Conservation (phyloP, 2,329 filamentous ascomycete genomes). For the Claviceps citrina region DNA sequence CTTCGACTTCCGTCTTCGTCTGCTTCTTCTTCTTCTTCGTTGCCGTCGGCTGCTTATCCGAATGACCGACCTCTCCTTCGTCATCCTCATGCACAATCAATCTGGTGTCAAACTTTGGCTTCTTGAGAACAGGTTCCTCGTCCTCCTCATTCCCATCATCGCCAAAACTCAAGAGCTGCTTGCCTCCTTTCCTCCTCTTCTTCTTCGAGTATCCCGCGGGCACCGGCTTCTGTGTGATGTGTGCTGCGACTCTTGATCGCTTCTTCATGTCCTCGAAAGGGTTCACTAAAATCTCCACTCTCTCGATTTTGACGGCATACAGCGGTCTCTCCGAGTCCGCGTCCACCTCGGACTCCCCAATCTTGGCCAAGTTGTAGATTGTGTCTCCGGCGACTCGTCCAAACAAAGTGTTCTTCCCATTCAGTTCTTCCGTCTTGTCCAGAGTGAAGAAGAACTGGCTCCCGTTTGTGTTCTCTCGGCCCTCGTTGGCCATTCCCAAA, state of each 20-base stretch:
- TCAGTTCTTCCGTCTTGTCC: slow-evolving; percentile 69
- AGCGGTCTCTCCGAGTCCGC: slow-evolving; percentile 68
- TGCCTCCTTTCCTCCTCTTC: slow-evolving; percentile 62
- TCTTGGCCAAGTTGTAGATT: slow-evolving; percentile 89
- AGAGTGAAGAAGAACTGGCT: slow-evolving; percentile 97
- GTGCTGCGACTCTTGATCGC: slow-evolving; percentile 41
- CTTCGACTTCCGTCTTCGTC: slow-evolving; percentile 10
- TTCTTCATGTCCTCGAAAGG: slow-evolving; percentile 71
- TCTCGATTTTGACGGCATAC: slow-evolving; percentile 68
- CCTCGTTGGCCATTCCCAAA: slow-evolving; percentile 90
- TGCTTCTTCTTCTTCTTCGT: neutral
- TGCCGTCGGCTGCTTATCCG: slow-evolving; percentile 12
- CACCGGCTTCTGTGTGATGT: slow-evolving; percentile 22
- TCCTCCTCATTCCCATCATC: slow-evolving; percentile 45
- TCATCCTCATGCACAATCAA: slow-evolving; percentile 45
- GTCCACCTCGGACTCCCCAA: slow-evolving; percentile 72
- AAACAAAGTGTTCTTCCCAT: slow-evolving; percentile 84
- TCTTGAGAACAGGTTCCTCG: slow-evolving; percentile 47
- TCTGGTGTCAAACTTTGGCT: slow-evolving; percentile 63
- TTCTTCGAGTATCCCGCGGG: slow-evolving; percentile 37
- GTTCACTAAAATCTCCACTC: slow-evolving; percentile 62
- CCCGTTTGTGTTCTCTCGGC: slow-evolving; percentile 63
- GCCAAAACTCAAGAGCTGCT: slow-evolving; percentile 65
- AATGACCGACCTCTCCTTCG: slow-evolving; percentile 13
- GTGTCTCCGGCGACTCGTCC: slow-evolving; percentile 84